Conservation (phyloP, 768 basidiomycete species). For the Cubamyces lactineus region DNA sequence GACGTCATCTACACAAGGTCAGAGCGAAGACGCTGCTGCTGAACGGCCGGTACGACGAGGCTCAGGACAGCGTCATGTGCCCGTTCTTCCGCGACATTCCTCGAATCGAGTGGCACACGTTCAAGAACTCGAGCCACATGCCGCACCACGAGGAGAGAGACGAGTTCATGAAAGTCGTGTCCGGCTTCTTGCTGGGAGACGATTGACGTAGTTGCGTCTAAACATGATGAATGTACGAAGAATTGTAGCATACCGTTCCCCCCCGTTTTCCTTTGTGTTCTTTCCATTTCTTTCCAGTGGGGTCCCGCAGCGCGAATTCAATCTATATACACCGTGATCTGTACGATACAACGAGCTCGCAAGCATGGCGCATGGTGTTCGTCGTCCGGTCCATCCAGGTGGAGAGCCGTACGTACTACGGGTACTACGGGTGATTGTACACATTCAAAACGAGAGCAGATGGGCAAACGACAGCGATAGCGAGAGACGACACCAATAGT, state of each 20-base stretch:
- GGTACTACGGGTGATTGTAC: neutral
- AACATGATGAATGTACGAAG: no score
- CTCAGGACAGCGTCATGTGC: conserved; percentile 33
- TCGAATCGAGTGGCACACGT: conserved; percentile 36
- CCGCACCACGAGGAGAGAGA: conserved; percentile 37
- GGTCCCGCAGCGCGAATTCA: no score
- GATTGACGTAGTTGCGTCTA: no score
- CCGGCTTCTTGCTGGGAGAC: conserved; percentile 31
- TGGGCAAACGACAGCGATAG: neutral
- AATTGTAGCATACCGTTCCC: no score
- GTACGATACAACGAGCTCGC: no score
- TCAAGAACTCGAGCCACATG: conserved; percentile 36
- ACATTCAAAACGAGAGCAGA: conserved; percentile 1
- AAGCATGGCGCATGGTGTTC: no score
- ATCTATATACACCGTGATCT: no score
- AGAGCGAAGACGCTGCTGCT: conserved; percentile 33
- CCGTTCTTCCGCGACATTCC: conserved; percentile 32
- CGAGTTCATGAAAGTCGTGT: conserved; percentile 35
- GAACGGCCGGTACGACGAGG: conserved; percentile 36
- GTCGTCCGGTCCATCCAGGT: neutral
- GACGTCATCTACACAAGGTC: conserved; percentile 31
- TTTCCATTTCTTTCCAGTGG: no score
- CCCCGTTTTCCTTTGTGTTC: no score
- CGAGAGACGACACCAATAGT: neutral
- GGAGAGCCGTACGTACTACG: neutral